Percentiles rank a stretch among this genome's conserved stretches.
Conservation (phyloP, 176 grass and related monocot species). For the Pontederia crassipes region DNA sequence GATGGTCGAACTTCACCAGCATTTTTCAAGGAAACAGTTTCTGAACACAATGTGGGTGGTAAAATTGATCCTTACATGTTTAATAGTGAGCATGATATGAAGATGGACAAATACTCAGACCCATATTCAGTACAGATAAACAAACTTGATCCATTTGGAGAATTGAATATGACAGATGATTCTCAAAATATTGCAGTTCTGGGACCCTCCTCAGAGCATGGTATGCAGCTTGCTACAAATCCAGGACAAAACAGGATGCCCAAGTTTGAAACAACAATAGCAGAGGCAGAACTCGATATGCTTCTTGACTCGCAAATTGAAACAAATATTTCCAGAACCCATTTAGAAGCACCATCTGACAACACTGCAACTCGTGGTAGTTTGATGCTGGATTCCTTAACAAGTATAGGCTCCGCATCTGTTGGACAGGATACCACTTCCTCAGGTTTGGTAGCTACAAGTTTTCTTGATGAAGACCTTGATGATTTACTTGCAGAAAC, state of each 20-base stretch:
- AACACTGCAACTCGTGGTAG: neutral
- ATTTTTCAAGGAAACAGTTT: conserved; percentile 6
- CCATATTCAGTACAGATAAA: no score
- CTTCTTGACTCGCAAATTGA: conserved; percentile 48
- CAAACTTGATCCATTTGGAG: neutral
- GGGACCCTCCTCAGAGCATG: neutral
- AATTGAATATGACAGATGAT: neutral
- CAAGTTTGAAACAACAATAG: conserved; percentile 26
- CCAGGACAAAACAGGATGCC: conserved; percentile 3
- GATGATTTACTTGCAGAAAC: conserved; percentile 60
- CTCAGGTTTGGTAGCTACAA: neutral
- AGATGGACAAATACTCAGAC: neutral
- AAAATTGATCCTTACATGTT: conserved; percentile 3
- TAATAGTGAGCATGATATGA: conserved; percentile 6
- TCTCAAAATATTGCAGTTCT: conserved; percentile 13
- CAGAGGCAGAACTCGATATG: conserved; percentile 62
- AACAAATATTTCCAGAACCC: conserved; percentile 39
- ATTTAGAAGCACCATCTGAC: conserved; percentile 11
- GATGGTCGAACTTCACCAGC: conserved; percentile 1
- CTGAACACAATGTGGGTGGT: conserved; percentile 8
- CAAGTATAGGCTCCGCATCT: conserved; percentile 9
- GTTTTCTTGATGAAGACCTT: conserved; percentile 34
- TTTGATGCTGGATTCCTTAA: neutral
- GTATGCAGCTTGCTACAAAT: conserved; percentile 7
- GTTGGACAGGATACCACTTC: neutral